These are phyloP conservation scores for Patellaria atrata DNA, from an alignment of 495 filamentous ascomycete species.

Conservation along the genomic window DNA sequence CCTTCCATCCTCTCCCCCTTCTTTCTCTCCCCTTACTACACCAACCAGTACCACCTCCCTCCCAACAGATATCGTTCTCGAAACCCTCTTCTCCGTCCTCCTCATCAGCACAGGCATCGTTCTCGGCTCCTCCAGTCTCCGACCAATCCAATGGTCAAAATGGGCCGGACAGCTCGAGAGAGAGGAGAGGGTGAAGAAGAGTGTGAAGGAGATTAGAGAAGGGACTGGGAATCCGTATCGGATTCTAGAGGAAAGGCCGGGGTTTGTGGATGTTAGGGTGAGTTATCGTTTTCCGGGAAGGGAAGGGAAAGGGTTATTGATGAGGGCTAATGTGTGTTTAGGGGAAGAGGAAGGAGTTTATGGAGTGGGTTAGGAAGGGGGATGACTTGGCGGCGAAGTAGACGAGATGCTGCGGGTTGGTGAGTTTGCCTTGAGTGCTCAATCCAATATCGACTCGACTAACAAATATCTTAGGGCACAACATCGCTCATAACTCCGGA, in stretches of 20 bases:
- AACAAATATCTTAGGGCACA: no score
- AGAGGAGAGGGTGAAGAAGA: slow-evolving; percentile 14
- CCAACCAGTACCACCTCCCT: slow-evolving; percentile 22
- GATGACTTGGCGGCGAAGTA: slow-evolving; percentile 3
- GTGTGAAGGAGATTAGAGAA: slow-evolving; percentile 16
- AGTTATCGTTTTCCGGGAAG: slow-evolving; percentile 4
- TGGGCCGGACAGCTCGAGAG: slow-evolving; percentile 28
- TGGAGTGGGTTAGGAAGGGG: slow-evolving; percentile 25
- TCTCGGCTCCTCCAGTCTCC: slow-evolving; percentile 21
- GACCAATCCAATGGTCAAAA: slow-evolving; percentile 29
- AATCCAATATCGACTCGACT: no score
- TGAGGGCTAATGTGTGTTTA: slow-evolving; percentile 4
- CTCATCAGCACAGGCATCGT: slow-evolving; percentile 30
- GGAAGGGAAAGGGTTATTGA: not conserved
- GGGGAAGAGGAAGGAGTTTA: slow-evolving; percentile 29
- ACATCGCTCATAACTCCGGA: no score
- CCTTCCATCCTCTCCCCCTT: slow-evolving; percentile 10
- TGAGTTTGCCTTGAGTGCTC: no score
- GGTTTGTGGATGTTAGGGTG: slow-evolving; percentile 32
- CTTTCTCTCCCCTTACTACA: no score
- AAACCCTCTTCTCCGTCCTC: slow-evolving; percentile 28
- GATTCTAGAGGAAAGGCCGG: slow-evolving; percentile 26
- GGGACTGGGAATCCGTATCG: slow-evolving; percentile 30
- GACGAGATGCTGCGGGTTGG: no score
- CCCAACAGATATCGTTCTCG: slow-evolving; percentile 30